Evolutionary conservation across 2,329 filamentous ascomycete genomes (phyloP).

Genomic region (Zymoseptoria passerinii): DNA sequence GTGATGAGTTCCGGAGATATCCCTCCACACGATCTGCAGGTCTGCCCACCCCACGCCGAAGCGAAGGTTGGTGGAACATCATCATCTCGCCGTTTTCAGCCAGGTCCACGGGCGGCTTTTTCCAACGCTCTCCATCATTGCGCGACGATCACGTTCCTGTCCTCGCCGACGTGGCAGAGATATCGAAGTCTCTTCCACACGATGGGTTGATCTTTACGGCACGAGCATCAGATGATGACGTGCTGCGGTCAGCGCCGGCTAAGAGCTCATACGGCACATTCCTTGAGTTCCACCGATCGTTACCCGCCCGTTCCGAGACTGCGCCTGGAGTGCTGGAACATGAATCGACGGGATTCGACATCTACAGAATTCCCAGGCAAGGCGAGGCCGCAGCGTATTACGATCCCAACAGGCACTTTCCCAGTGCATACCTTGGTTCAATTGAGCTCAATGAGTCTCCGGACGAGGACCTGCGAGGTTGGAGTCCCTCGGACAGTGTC

Average conservation of each 20-base stretch:
- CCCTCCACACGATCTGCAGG: constrained; percentile 2
- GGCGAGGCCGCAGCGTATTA: constrained; percentile 29
- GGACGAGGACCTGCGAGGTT: constrained; percentile 7
- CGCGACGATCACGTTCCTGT: constrained; percentile 13
- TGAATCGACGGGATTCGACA: constrained; percentile 18
- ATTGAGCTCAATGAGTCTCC: neutral
- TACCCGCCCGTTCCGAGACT: constrained; percentile 21
- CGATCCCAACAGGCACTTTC: constrained; percentile 17
- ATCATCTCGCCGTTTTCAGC: constrained; percentile 60
- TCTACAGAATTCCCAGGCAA: constrained; percentile 26
- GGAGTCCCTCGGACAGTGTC: constrained; percentile 24
- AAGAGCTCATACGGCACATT: constrained; percentile 1
- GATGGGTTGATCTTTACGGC: constrained; percentile 18
- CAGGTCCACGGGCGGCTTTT: constrained; percentile 13
- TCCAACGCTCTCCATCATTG: constrained; percentile 23
- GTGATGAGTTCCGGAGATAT: neutral
- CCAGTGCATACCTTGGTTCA: constrained; percentile 10
- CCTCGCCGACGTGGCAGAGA: constrained; percentile 18
- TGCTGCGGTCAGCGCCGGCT: constrained; percentile 19
- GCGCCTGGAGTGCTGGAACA: constrained; percentile 22
- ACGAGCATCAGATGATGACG: constrained; percentile 13
- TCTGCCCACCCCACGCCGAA: constrained; percentile 48
- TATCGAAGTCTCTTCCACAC: constrained; percentile 15
- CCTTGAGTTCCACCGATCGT: neutral
- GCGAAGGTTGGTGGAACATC: constrained; percentile 70